Evolutionary conservation across 1,139 yeast species (phyloP).

Genomic region (Candida tetrigidarum): DNA sequence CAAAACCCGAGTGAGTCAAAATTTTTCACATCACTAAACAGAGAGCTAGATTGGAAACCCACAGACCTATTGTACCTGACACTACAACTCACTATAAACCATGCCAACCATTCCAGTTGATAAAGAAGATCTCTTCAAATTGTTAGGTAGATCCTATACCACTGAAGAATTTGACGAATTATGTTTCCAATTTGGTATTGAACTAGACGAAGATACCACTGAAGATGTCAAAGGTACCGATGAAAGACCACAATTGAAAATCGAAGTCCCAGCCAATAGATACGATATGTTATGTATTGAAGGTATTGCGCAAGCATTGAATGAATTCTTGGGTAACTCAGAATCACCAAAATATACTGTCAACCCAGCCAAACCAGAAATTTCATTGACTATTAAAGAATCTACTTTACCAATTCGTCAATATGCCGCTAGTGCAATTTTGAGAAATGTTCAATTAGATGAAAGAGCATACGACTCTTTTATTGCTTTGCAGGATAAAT

Average conservation of each 20-base stretch:
- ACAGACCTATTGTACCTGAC: no score
- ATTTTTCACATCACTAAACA: conserved; percentile 13
- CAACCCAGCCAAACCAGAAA: conserved; percentile 61
- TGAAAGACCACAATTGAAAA: conserved; percentile 95
- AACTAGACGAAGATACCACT: conserved; percentile 94
- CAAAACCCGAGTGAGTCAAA: conserved; percentile 18
- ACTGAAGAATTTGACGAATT: conserved; percentile 95
- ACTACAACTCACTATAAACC: no score
- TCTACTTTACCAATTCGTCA: conserved; percentile 82
- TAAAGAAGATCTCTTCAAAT: conserved; percentile 85
- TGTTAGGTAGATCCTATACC: conserved; percentile 80
- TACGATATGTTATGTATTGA: conserved; percentile 98
- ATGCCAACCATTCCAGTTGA: conserved; percentile 99
- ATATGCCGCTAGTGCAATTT: conserved; percentile 91
- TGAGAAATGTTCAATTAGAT: conserved; percentile 81
- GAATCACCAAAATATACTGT: conserved; percentile 70
- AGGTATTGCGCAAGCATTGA: conserved; percentile 95
- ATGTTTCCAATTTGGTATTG: conserved; percentile 97
- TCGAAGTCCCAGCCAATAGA: conserved; percentile 98
- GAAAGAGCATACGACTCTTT: conserved; percentile 90
- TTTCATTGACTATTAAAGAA: conserved; percentile 72
- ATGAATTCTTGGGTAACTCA: conserved; percentile 79
- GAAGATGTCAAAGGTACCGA: conserved; percentile 68
- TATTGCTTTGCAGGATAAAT: conserved; percentile 94
- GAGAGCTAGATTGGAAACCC: no score